These are phyloP conservation scores for Kodamaea nitidulidarum DNA, from an alignment of 805 yeast genomes.

Conservation along the genomic window DNA sequence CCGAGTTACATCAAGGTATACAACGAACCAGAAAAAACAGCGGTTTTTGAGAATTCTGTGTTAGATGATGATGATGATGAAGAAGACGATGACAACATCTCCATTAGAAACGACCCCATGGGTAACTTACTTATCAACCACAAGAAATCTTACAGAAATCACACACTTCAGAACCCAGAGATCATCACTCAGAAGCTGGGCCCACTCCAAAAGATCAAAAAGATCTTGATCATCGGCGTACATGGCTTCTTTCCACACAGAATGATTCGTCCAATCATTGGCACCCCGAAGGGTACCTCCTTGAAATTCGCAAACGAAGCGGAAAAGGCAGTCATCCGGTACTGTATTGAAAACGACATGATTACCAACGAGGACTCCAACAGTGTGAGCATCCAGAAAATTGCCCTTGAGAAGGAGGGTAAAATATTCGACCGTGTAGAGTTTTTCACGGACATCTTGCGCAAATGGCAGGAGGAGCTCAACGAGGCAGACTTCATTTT, in stretches of 20 bases:
- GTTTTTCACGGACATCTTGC: conserved; percentile 67
- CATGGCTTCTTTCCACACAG: conserved; percentile 95
- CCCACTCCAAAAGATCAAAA: conserved; percentile 38
- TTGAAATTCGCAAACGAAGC: conserved; percentile 87
- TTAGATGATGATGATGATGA: conserved; percentile 23
- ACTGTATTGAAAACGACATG: conserved; percentile 45
- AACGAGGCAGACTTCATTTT: conserved; percentile 78
- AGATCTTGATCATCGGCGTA: conserved; percentile 82
- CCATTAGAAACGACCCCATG: conserved; percentile 39
- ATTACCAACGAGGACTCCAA: conserved; percentile 28
- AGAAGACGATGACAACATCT: conserved; percentile 29
- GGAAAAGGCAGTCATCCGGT: conserved; percentile 66
- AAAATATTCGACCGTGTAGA: conserved; percentile 82
- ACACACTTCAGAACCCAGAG: conserved; percentile 13
- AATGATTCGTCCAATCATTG: conserved; percentile 79
- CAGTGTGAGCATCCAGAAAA: conserved; percentile 64
- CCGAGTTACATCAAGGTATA: conserved; percentile 34
- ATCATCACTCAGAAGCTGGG: conserved; percentile 26
- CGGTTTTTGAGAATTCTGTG: conserved; percentile 16
- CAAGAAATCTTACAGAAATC: conserved; percentile 10
- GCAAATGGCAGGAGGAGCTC: conserved; percentile 60
- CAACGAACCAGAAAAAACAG: not conserved
- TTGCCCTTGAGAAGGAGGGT: conserved; percentile 93
- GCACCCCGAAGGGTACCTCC: conserved; percentile 96
- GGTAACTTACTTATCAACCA: conserved; percentile 40